Percentiles rank a stretch among this genome's conserved stretches.
Conservation (phyloP, 345 rosid species). For the Toxicodendron radicans region DNA sequence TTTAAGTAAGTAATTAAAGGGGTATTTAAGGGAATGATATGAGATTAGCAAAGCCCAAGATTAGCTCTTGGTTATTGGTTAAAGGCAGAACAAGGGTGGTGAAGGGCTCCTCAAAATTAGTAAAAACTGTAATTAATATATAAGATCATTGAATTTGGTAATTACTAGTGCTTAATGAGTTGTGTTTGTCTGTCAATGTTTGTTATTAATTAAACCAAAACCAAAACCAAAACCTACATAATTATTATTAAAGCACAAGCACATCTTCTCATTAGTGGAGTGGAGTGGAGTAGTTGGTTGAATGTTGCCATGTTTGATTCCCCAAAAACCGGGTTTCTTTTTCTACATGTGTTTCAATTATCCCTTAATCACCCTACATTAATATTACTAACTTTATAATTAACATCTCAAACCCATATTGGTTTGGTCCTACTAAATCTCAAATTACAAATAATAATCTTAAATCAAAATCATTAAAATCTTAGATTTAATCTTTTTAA, state of each 20-base stretch:
- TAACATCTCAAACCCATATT: too few relatives aligned
- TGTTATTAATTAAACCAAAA: slow-evolving; percentile 7
- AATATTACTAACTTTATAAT: too few relatives aligned
- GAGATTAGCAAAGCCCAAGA: slow-evolving; percentile 25
- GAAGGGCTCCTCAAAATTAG: slow-evolving; percentile 30
- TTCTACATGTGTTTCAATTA: slow-evolving; percentile 24
- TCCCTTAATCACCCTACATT: not conserved
- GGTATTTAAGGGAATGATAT: too few relatives aligned
- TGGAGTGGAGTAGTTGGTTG: slow-evolving; percentile 40
- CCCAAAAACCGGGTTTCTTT: slow-evolving; percentile 42
- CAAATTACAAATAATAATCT: too few relatives aligned
- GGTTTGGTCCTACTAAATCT: too few relatives aligned
- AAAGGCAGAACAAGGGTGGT: slow-evolving; percentile 29
- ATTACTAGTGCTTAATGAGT: slow-evolving; percentile 44
- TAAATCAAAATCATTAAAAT: too few relatives aligned
- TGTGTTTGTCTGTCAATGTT: slow-evolving; percentile 43
- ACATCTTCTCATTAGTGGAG: slow-evolving; percentile 46
- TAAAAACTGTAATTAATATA: slow-evolving; percentile 19
- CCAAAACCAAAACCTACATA: too few relatives aligned
- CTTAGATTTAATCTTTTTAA: not conserved
- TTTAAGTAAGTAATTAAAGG: too few relatives aligned
- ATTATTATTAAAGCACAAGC: slow-evolving; percentile 19
- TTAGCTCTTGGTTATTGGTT: slow-evolving; percentile 22
- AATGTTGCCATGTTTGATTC: slow-evolving; percentile 61
- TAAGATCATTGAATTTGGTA: slow-evolving; percentile 9